phyloP scores from a whole-genome alignment of 352 stramenopile species.

The Globisporangium spiculum region DNA sequence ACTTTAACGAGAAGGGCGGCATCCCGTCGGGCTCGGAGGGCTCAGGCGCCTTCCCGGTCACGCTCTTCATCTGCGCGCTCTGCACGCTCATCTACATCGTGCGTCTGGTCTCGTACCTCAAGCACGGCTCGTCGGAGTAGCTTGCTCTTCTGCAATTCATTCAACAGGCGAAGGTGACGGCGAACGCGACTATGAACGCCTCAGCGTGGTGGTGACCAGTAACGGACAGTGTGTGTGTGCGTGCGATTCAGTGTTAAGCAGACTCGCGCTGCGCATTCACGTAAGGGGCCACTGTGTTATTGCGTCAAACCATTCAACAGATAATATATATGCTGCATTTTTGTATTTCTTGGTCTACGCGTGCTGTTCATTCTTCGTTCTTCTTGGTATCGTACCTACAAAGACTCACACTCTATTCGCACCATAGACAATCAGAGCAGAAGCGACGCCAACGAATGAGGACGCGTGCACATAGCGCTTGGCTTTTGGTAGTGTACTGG shows the following conservation, averaged over 20 bases:
- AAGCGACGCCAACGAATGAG: not conserved
- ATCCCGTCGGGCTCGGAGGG: slow-evolving; percentile 76
- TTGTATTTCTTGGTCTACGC: not conserved
- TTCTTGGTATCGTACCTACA: too few relatives aligned
- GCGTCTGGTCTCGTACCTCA: slow-evolving; percentile 57
- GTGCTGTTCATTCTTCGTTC: not conserved
- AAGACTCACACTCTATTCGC: too few relatives aligned
- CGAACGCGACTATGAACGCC: not conserved
- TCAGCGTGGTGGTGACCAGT: not conserved
- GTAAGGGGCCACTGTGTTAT: not conserved
- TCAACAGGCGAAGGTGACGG: not conserved
- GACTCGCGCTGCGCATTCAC: not conserved
- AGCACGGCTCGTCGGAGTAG: slow-evolving; percentile 19
- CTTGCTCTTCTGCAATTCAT: not conserved
- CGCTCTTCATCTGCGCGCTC: slow-evolving; percentile 70
- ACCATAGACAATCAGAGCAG: too few relatives aligned
- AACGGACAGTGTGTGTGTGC: not conserved
- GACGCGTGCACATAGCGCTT: not conserved
- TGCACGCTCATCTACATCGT: slow-evolving; percentile 67
- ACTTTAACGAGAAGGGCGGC: slow-evolving; percentile 73
- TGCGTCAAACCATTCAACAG: not conserved
- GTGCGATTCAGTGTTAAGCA: not conserved
- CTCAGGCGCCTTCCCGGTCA: slow-evolving; percentile 78
- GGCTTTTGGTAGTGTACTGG: not conserved
- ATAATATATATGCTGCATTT: slow-evolving; percentile 7